These are phyloP conservation scores for Paracoccidioides lutzii DNA, from an alignment of 2,329 filamentous ascomycete species.

Conservation along the genomic window DNA sequence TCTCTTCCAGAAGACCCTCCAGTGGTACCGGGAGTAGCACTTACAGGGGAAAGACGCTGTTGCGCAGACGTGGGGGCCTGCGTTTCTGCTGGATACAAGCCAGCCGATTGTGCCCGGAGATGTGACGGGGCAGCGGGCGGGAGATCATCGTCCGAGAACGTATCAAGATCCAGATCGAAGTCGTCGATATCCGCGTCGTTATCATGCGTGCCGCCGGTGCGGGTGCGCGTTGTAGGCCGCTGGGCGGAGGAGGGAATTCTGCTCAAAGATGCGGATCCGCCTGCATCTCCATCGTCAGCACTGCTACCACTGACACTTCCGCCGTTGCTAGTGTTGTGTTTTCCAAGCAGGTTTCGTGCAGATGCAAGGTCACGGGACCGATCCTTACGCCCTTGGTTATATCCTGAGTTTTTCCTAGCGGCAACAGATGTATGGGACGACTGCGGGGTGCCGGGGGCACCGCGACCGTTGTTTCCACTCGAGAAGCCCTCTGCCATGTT, in stretches of 20 bases:
- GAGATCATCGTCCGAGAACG: constrained; percentile 43
- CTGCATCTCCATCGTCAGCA: constrained; percentile 37
- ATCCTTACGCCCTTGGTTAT: constrained; percentile 34
- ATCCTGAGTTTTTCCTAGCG: constrained; percentile 40
- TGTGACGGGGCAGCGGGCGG: constrained; percentile 39
- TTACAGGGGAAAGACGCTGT: background rate
- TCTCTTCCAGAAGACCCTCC: constrained; percentile 2
- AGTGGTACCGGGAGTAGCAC: background rate
- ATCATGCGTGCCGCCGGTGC: constrained; percentile 12
- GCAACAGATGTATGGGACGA: constrained; percentile 28
- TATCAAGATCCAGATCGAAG: constrained; percentile 30
- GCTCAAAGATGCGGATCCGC: constrained; percentile 23
- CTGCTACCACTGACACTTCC: constrained; percentile 34
- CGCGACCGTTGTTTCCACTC: constrained; percentile 43
- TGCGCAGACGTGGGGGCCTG: background rate
- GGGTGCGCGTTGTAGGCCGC: background rate
- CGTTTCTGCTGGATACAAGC: constrained; percentile 8
- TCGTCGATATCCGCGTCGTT: constrained; percentile 21
- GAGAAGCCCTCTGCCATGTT: constrained; percentile 39
- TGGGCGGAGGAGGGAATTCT: background rate
- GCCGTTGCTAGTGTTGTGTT: constrained; percentile 26
- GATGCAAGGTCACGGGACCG: constrained; percentile 26
- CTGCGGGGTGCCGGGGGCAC: constrained; percentile 29
- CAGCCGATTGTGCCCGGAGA: background rate
- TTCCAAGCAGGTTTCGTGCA: constrained; percentile 40